Evolutionary conservation across 768 basidiomycete species (phyloP), one percentile per base, ranked within the genome.

Genomic region (Mycena vulgaris): DNA sequence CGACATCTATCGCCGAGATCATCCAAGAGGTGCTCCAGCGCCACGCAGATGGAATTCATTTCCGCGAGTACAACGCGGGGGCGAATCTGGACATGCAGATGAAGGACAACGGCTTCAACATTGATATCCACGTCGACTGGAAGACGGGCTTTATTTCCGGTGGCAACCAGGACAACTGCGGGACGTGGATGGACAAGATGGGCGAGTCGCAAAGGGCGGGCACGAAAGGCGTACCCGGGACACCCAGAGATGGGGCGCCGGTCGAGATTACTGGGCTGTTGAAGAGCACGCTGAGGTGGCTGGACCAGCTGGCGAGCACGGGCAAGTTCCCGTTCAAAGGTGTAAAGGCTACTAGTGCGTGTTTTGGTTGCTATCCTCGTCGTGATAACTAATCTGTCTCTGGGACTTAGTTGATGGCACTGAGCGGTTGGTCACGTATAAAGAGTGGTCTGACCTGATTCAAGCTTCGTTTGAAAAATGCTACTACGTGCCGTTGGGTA

Each of bases 111-210:
- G 98, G 98, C 1, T 99, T 99, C 83, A 89, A 97, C 79, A 95
- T 99, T 76, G 89, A 95, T 76, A 93, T 99, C 72, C 82, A 89
- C 28, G 96, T 98, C n/a, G 96, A 99, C 79, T 99, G 98, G 98
- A 85, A 88, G 73, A 98, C 95, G 1, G 98, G 98, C 2, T 80
- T 99, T 69, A 89, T 97, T 73, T 85, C 90, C 68, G 98, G 98
- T 30, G 98, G 98, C 10, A 99, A 91, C 79, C 82, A 83, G 63
- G 81, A 87, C 75, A 97, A 97, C 75, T 97, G 96, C 78, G 96
- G 96, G 14, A 97, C 96, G 1, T 97, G 96, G 96, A 96, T 96
- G 96, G 96, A 97, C 84, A 97, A 97, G 87, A 97, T 97, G 95
- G 98, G 98, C 49, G 96, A 97, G 78, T 96, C 94, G 3, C 85